phyloP scores from a whole-genome alignment of 495 filamentous ascomycete genomes.

The Penicillium longicatenatum region DNA sequence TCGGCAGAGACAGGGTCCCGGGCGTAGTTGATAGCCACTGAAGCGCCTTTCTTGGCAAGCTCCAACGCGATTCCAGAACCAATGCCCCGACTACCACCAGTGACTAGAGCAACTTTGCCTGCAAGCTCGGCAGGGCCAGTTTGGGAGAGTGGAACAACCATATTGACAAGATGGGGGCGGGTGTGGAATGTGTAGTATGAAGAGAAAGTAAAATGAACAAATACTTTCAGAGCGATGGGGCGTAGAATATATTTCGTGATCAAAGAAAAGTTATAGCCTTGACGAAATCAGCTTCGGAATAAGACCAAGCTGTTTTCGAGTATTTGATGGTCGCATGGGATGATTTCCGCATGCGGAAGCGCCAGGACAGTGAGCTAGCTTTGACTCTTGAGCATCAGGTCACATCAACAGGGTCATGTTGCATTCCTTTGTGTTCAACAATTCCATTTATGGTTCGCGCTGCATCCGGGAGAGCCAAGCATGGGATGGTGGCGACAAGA shows the following conservation, averaged over 20 bases:
- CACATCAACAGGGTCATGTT: constrained; percentile 13
- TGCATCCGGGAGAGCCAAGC: constrained; percentile 11
- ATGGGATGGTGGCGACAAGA: not conserved
- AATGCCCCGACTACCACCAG: constrained; percentile 72
- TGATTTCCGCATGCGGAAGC: constrained; percentile 28
- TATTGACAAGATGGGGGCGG: not conserved
- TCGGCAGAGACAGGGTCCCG: constrained; percentile 62
- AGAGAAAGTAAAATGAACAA: not conserved
- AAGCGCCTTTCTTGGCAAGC: constrained; percentile 70
- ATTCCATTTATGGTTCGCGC: not conserved
- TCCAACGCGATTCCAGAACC: constrained; percentile 75
- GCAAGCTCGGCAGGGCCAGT: constrained; percentile 40
- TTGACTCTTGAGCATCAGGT: not conserved
- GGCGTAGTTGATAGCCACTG: constrained; percentile 78
- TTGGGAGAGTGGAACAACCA: constrained; percentile 25
- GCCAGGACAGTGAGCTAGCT: too few species aligned
- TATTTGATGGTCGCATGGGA: not conserved
- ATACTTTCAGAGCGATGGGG: not conserved
- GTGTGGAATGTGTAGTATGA: not conserved
- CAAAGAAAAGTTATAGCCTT: not conserved
- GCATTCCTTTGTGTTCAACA: constrained; percentile 16
- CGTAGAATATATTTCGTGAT: not conserved
- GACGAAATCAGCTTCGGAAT: too few species aligned
- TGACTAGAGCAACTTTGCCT: constrained; percentile 74
- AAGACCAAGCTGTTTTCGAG: not conserved